Conservation (phyloP, 176 grass and related monocot species). For the Musa schizocarpa region DNA sequence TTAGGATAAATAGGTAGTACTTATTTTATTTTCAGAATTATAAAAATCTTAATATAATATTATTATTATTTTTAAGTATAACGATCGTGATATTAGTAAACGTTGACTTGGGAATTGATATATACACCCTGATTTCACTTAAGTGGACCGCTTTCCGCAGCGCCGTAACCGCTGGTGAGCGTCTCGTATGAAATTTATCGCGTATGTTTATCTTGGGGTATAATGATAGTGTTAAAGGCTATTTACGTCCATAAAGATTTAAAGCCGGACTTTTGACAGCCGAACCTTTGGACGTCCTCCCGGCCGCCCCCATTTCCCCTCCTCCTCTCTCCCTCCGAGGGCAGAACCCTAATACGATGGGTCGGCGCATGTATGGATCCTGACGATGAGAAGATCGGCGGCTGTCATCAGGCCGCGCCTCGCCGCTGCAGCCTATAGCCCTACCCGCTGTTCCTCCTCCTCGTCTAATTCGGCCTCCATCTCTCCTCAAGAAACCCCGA, state of each 20-base stretch:
- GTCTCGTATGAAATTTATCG: too few species aligned
- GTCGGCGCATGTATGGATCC: not conserved
- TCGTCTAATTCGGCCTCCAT: conserved; percentile 1
- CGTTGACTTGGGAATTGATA: too few species aligned
- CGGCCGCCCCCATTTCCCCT: not conserved
- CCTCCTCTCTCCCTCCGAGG: not conserved
- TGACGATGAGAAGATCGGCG: conserved; percentile 5
- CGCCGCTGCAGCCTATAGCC: not conserved
- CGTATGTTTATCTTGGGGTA: too few species aligned
- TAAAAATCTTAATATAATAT: too few species aligned
- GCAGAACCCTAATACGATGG: not conserved
- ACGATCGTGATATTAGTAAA: too few species aligned
- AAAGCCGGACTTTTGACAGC: not conserved
- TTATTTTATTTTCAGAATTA: too few species aligned
- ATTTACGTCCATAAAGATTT: not conserved
- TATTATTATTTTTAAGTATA: too few species aligned
- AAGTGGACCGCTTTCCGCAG: too few species aligned
- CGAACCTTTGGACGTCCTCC: not conserved
- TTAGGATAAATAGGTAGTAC: too few species aligned
- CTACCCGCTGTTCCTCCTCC: conserved; percentile 12
- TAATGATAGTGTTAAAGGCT: not conserved
- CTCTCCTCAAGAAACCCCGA: not conserved
- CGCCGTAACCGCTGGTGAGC: too few species aligned
- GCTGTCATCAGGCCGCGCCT: not conserved
- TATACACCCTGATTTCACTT: too few species aligned